These are phyloP conservation scores for Eucalyptus globulus DNA, from an alignment of 345 rosid genomes.

Conservation along the genomic window DNA sequence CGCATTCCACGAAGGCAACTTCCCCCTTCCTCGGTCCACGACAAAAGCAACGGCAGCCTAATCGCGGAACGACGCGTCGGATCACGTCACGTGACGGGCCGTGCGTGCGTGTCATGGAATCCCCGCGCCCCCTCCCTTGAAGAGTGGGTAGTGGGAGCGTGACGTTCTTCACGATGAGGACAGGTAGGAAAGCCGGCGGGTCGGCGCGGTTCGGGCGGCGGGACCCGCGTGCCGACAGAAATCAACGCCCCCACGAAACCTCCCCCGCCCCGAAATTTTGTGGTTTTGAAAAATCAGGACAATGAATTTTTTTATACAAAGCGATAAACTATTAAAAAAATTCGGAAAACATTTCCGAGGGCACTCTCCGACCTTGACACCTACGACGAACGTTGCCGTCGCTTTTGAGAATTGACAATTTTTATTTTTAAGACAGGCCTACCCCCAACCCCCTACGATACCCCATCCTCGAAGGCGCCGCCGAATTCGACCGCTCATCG, in stretches of 20 bases:
- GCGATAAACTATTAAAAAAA: background rate
- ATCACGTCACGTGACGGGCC: background rate
- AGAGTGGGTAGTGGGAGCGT: background rate
- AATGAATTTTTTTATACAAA: background rate
- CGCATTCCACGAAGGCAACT: background rate
- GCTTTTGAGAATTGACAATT: background rate
- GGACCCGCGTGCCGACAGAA: background rate
- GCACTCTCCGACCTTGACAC: background rate
- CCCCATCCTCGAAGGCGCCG: background rate
- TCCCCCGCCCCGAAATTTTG: background rate
- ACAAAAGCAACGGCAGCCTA: background rate
- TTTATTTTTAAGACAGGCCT: background rate
- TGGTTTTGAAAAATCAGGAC: background rate
- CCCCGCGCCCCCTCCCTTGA: background rate
- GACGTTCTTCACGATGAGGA: background rate
- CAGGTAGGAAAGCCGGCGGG: background rate
- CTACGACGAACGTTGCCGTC: background rate
- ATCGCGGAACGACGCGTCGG: background rate
- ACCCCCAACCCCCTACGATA: background rate
- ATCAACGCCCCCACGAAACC: background rate
- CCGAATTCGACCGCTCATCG: background rate
- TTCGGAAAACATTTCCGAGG: background rate
- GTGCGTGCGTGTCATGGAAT: background rate
- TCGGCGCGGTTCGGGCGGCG: background rate
- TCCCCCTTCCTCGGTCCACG: background rate